Evolutionary conservation across 2,329 filamentous ascomycete species (phyloP).

Genomic region (Penicillium sp.): DNA sequence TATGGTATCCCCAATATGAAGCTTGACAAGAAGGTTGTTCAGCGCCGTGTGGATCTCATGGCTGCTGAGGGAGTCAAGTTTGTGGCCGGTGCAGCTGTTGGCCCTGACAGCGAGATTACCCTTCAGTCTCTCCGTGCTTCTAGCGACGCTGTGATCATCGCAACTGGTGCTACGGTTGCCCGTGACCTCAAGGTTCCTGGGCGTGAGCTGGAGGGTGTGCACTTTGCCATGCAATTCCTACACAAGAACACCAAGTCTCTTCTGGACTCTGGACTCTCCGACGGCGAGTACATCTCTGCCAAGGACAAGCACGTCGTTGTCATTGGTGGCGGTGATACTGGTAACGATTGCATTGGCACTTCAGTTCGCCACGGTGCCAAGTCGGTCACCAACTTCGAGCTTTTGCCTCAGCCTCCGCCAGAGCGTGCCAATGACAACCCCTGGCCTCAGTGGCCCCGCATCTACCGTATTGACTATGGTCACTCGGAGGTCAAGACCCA

Average conservation of each 20-base stretch:
- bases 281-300: slow-evolving; percentile 86
- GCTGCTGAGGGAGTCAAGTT: slow-evolving; percentile 83
- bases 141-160: slow-evolving; percentile 84
- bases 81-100: slow-evolving; percentile 74
- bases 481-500: slow-evolving; percentile 95
- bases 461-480: slow-evolving; percentile 98
- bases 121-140: slow-evolving; percentile 70
- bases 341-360: slow-evolving; percentile 97
- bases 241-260: slow-evolving; percentile 98
- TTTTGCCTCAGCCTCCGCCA: slow-evolving; percentile 86
- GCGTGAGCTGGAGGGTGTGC: slow-evolving; percentile 83
- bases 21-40: slow-evolving; percentile 95
- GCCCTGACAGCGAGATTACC: slow-evolving; percentile 67
- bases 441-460: slow-evolving; percentile 97
- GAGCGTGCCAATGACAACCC: slow-evolving; percentile 93
- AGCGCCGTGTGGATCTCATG: slow-evolving; percentile 95
- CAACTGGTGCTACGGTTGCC: slow-evolving; percentile 89
- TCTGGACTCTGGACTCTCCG: slow-evolving; percentile 82
- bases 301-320: slow-evolving; percentile 96
- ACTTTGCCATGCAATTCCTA: slow-evolving; percentile 96
- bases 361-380: slow-evolving; percentile 94
- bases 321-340: slow-evolving; percentile 95
- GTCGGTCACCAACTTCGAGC: slow-evolving; percentile 94
- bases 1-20: slow-evolving; percentile 99
- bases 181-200: slow-evolving; percentile 90